Evolutionary conservation across 129 eudicot species (phyloP), one percentile per base, ranked within the genome.

Genomic region (Centella asiatica): DNA sequence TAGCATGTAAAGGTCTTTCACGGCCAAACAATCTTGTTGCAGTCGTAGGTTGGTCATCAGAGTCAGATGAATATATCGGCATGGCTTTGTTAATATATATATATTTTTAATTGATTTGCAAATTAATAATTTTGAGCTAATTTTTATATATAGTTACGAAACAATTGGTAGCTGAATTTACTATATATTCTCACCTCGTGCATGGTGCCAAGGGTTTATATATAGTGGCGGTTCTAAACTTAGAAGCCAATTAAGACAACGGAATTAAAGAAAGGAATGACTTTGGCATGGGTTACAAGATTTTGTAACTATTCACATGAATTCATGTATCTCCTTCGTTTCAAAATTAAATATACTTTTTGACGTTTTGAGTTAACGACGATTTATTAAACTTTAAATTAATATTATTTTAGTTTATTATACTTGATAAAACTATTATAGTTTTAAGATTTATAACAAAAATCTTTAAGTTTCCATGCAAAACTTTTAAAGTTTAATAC

Each of bases 211-310:
- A 6, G 28, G 24, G 33, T 58, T 33, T 58, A 58, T 58, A 57
- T 19, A 0, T 33, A 25, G 28, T 58, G 44, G 9, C 8, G 32
- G 69, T 82, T 75, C 86, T 53, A 82, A 82, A 49, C 76, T 80
- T 89, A 64, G 76, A 56, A 65, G 32, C 27, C 44, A 85, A 78
- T 85, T 65, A 68, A 82, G n/a, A 26, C 19, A 58, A 57, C 40
- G 18, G 10, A 0, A n/a, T 7, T 53, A 19, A 82, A 80, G 90
- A 73, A 89, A 89, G 77, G 90, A 67, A 89, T 89, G 87, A 71
- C 97, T 89, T 89, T 75, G 69, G 78, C 81, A 69, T 73, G 71
- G 47, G 67, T 69, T 56, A 26, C 46, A 67, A 68, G 74, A 45
- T 58, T 75, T 52, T 25, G 2, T 2, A 52, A 1, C 19, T 3